Percentiles rank a stretch among this genome's conserved stretches.
Evolutionary conservation across 1,284 basidiomycete genomes (phyloP).

Genomic region (Mycosarcoma mackinlayi): DNA sequence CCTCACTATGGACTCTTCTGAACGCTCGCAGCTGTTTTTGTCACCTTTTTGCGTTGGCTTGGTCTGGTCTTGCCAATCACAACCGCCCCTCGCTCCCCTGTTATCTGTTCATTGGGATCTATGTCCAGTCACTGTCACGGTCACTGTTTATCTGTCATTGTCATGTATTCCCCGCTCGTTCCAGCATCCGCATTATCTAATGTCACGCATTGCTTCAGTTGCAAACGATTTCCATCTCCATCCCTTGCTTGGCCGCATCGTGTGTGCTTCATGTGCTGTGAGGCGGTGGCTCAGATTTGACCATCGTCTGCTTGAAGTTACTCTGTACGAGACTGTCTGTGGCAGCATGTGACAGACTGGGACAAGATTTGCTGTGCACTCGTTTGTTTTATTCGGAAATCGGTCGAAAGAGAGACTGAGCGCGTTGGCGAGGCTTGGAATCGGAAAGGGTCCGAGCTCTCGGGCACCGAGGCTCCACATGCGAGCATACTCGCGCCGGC

Average conservation of each 20-base stretch:
- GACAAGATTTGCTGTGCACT: not conserved
- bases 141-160: conserved; percentile 8
- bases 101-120: conserved; percentile 14
- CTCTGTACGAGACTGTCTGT: too few relatives aligned
- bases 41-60: not conserved
- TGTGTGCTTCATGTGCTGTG: too few relatives aligned
- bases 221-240: not conserved
- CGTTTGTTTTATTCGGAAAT: too few relatives aligned
- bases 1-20: too few relatives aligned
- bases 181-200: conserved; percentile 6
- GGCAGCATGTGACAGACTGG: not conserved
- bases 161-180: conserved; percentile 9
- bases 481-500: conserved; percentile 3
- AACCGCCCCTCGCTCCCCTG: not conserved
- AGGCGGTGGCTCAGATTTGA: too few relatives aligned
- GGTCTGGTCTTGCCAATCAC: not conserved
- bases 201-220: not conserved
- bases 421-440: not conserved
- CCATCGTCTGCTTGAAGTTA: too few relatives aligned
- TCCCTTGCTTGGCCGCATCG: not conserved
- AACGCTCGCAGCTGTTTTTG: too few relatives aligned
- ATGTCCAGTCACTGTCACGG: conserved; percentile 16
- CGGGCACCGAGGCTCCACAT: conserved; percentile 16
- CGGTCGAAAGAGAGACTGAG: not conserved
- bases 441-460: conserved; percentile 16